Conservation (phyloP, 352 stramenopile genomes). For the Pythium rishiriense region DNA sequence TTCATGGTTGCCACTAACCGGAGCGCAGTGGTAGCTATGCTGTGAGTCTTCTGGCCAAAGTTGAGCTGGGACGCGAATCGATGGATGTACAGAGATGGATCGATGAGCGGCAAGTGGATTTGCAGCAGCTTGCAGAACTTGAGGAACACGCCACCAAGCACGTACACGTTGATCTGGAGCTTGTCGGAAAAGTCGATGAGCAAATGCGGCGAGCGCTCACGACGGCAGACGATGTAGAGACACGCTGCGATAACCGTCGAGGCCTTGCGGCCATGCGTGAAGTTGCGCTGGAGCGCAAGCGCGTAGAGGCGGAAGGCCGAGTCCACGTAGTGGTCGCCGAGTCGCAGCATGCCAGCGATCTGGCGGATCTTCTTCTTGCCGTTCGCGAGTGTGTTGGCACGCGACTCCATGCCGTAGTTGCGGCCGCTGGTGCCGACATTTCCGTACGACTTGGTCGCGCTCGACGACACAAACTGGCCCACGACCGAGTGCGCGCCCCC, state of each 20-base stretch:
- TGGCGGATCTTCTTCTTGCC: conserved; percentile 93
- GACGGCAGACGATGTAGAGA: conserved; percentile 98
- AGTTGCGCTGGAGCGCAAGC: conserved; percentile 96
- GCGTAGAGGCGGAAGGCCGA: conserved; percentile 95
- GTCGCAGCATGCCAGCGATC: conserved; percentile 92
- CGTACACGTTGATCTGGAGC: conserved; percentile 94
- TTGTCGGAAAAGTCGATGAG: conserved; percentile 99
- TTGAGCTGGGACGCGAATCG: conserved; percentile 98
- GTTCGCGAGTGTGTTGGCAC: conserved; percentile 95
- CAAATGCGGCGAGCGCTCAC: conserved; percentile 98
- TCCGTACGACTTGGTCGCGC: conserved; percentile 90
- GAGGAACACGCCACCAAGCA: conserved; percentile 84
- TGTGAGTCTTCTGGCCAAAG: conserved; percentile 92
- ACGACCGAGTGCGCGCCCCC: conserved; percentile 92
- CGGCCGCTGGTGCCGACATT: conserved; percentile 83
- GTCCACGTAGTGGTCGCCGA: conserved; percentile 96
- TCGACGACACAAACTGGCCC: conserved; percentile 95
- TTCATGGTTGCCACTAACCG: conserved; percentile 97
- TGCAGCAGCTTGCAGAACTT: conserved; percentile 94
- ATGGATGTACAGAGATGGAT: conserved; percentile 98
- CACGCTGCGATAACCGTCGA: conserved; percentile 97
- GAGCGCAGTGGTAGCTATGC: conserved; percentile 94
- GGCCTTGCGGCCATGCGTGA: conserved; percentile 95
- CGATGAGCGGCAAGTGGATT: conserved; percentile 97
- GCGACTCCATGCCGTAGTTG: conserved; percentile 93